Base-by-base conservation (phyloP, 768 basidiomycete genomes). In the Boletellus emodensis region DNA sequence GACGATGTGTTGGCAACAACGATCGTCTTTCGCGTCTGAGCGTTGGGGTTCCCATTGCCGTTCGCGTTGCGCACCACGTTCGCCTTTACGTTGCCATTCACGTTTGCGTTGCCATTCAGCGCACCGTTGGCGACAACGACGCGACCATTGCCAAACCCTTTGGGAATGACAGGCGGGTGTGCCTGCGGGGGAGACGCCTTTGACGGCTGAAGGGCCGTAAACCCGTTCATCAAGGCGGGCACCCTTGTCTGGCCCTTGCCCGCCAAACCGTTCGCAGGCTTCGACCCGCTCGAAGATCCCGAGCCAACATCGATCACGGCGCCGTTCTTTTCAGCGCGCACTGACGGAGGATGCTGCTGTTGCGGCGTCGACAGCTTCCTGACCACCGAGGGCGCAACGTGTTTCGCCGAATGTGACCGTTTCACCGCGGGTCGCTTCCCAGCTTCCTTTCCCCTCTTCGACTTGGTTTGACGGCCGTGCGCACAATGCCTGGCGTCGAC, bases 251-350 rank as follows among this genome's bases (percentile, higher is more conserved):
- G 57, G 20, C 44, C 45, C 48, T 52, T 61, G 43, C 42, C 52
- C 2, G 58, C 57, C 33, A 67, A 58, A 34, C 58, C 66, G 34
- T 56, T 61, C 5, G 58, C 56, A 20, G 52, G 65, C 52, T 54
- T 60, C 35, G 70, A 66, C 15, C 78, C 79, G 41, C 76, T 77
- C 46, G 82, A 81, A 35, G 81, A 82, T 51, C 74, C 71, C 15
- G 82, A 83, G 2, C 82, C 83, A 48, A 85, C 76, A 56, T 81
- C 80, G 52, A 85, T 83, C 58, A 71, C 70, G 12, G 71, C 61
- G 17, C 65, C 58, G 43, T 59, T 65, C 49, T 62, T 65, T 34
- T 58, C 55, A 18, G 14, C 30, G 20, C 52, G 64, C 14, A 54
- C 61, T 22, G 24, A 46, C 26, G 55, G 57, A 15, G 41, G 40